Evolutionary conservation across 1,284 basidiomycete genomes (phyloP), one percentile per base, ranked within the genome.

Genomic region (Serendipita sp.): DNA sequence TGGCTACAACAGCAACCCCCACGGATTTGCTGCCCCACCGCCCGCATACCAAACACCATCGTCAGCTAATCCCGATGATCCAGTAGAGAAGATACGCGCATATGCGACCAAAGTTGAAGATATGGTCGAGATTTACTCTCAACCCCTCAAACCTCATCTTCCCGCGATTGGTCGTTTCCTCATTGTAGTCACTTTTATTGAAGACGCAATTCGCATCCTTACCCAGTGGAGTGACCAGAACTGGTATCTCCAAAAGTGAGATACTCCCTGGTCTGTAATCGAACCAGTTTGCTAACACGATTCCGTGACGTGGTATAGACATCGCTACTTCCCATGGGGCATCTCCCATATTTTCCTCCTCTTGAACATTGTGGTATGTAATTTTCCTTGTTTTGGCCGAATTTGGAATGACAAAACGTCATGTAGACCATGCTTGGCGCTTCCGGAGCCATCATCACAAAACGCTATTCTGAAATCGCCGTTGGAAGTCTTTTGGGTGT

Each of bases 181-280:
- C 67, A 99, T 99, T 73, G 93, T 99, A 63, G 93, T 96, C 49
- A 99, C 95, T 3, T 99, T 99, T 78, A 77, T 95, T 72, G 95
- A 99, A 78, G 95, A 99, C 73, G 92, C 95, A 10, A 76, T 96
- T 71, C 80, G 95, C 68, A 99, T 99, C 73, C 67, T 91, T 65
- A 92, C 93, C 8, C 95, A 98, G 74, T 97, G 93, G 92, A 73
- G 81, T 61, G 95, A 99, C 77, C 95, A 99, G 75, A 82, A 94
- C 61, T 97, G 93, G 91, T 97, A 96, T 74, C 78, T 97, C 70
- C 89, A 94, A 74, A 87, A 85, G 91, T 91, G 69, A 71, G 87
- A 80, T 12, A 60, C 53, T 44, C 41, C 47, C 62, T 60, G 65
- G 60, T 62, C 62, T 63, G 29, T 38, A 3, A 30, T 53, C 34